Percentiles rank a stretch among this genome's conserved stretches.
phyloP scores from a whole-genome alignment of 352 stramenopile genomes.

The Phytopythium oedochilum region DNA sequence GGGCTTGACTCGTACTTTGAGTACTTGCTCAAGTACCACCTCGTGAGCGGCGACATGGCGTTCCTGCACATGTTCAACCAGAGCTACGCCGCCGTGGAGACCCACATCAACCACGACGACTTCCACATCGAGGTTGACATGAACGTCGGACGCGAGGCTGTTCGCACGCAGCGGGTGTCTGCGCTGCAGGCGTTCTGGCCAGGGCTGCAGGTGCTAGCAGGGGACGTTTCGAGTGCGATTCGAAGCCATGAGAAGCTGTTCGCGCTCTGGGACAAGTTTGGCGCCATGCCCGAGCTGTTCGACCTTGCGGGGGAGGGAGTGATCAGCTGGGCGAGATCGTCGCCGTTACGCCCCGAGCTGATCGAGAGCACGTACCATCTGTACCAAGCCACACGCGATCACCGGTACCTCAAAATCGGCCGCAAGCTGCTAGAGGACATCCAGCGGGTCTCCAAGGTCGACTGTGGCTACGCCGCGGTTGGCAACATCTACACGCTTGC shows the following conservation, averaged over 20 bases:
- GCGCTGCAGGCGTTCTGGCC: conserved; percentile 97
- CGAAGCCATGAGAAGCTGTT: conserved; percentile 93
- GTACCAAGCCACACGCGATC: conserved; percentile 86
- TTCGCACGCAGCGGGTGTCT: conserved; percentile 65
- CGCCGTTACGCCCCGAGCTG: conserved; percentile 95
- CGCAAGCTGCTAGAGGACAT: conserved; percentile 87
- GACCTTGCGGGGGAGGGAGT: conserved; percentile 60
- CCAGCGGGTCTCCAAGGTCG: conserved; percentile 77
- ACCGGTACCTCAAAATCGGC: conserved; percentile 89
- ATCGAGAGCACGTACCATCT: conserved; percentile 97
- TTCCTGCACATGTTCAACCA: conserved; percentile 92
- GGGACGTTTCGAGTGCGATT: conserved; percentile 88
- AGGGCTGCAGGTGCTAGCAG: conserved; percentile 93
- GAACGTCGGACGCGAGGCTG: conserved; percentile 49
- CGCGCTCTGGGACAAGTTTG: conserved; percentile 92
- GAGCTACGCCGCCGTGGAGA: conserved; percentile 76
- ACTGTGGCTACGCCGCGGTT: conserved; percentile 92
- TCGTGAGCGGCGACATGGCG: conserved; percentile 91
- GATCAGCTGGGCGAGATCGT: conserved; percentile 77
- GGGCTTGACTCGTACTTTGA: conserved; percentile 98
- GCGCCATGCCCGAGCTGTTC: conserved; percentile 94
- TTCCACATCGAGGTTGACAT: conserved; percentile 88
- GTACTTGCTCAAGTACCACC: conserved; percentile 97
- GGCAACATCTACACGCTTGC: conserved; percentile 86
- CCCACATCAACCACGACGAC: conserved; percentile 66